Conservation (phyloP, 1,139 yeast genomes). For the Blastobotrys ciferrii region DNA sequence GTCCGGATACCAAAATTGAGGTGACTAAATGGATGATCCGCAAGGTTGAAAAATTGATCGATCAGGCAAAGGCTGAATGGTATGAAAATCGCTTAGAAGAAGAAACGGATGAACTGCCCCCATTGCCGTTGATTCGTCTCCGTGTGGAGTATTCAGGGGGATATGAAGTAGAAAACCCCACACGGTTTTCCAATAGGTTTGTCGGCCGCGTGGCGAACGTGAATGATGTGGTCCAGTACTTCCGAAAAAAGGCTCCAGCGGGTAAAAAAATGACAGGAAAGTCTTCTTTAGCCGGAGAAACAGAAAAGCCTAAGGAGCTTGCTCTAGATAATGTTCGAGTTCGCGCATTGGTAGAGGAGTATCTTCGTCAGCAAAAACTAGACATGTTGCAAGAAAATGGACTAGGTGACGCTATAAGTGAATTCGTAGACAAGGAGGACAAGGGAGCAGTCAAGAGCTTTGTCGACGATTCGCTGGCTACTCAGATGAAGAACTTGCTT, state of each 20-base stretch:
- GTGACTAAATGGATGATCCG: constrained; percentile 59
- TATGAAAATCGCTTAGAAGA: constrained; percentile 33
- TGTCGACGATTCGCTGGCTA: constrained; percentile 62
- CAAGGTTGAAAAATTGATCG: constrained; percentile 67
- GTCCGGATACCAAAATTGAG: constrained; percentile 59
- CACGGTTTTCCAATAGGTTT: constrained; percentile 84
- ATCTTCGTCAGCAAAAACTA: constrained; percentile 60
- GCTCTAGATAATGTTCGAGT: constrained; percentile 48
- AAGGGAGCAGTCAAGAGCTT: constrained; percentile 65
- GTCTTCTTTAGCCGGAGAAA: constrained; percentile 18
- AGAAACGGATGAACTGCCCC: constrained; percentile 36
- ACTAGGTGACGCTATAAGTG: constrained; percentile 67
- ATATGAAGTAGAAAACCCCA: constrained; percentile 85
- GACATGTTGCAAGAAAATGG: constrained; percentile 75
- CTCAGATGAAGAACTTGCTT: constrained; percentile 58
- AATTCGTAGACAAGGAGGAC: constrained; percentile 80
- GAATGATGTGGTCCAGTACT: constrained; percentile 76
- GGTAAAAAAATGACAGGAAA: constrained; percentile 3
- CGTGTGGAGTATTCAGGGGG: constrained; percentile 90
- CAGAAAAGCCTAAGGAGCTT: constrained; percentile 7
- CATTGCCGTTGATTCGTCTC: constrained; percentile 77
- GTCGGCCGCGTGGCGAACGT: constrained; percentile 90
- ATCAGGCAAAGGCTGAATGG: constrained; percentile 56
- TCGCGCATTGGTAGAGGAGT: constrained; percentile 58
- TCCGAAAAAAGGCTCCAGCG: constrained; percentile 41